Evolutionary conservation across 2,329 filamentous ascomycete genomes (phyloP), one percentile per base, ranked within the genome.

Genomic region (Fusarium citri): DNA sequence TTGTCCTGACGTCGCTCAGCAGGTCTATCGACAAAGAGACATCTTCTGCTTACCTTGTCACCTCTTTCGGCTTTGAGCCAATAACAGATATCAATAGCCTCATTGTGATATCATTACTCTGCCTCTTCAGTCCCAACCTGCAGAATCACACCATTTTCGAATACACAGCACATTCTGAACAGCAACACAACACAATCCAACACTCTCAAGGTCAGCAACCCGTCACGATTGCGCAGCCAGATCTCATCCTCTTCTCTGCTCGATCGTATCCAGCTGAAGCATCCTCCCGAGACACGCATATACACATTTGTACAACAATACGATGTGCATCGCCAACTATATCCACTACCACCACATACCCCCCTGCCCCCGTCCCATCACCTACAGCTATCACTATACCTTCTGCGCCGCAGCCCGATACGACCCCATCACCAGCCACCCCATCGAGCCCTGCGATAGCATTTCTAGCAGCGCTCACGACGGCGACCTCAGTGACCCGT

Each of bases 241-340:
- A 34, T 61, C 41, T 15, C 31, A 42, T 40, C 8, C n/a, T 22
- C 22, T 10, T n/a, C 23, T 34, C 43, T 63, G 46, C 55, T 62
- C 45, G 43, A 72, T 69, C 67, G 55, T 64, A 69, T 67, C 23
- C 51, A 71, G 66, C 70, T 68, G 68, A 59, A 56, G 67, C 63
- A 57, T 47, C 53, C 54, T 72, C 59, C 74, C 71, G 69, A 75
- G 74, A 76, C 73, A 37, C 54, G n/a, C 46, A 34, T 37, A 26
- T n/a, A 41, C 49, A 55, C 63, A 58, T 58, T 25, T 62, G 58
- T 73, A 55, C 59, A 42, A 74, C 68, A 48, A 37, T 53, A 34
- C 59, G n/a, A 87, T 87, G 86, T 87, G 85, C 70, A 81, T 79
- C 64, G 83, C 82, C 76, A 83, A 84, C 66, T 84, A 84, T 71